Percentiles rank a stretch among this genome's conserved stretches.
Conservation (phyloP, 2,329 filamentous ascomycete genomes). For the Dryadomyces sulphureus region DNA sequence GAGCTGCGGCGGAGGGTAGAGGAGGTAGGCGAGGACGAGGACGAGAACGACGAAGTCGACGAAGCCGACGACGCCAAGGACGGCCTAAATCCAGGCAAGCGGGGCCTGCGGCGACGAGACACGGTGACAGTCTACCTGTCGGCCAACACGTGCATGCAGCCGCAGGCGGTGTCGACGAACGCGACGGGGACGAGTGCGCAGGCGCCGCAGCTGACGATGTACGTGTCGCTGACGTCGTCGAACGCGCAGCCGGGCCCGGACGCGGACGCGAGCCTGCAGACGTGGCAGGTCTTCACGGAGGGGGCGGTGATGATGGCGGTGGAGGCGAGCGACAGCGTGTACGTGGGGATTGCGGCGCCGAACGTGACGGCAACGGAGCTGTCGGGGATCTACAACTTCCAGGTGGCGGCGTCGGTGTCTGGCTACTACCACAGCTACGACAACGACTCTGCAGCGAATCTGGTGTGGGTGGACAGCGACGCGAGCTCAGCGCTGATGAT, state of each 20-base stretch:
- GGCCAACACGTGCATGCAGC: conserved; percentile 74
- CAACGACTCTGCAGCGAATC: conserved; percentile 32
- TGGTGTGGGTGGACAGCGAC: conserved; percentile 79
- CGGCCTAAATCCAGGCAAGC: neutral
- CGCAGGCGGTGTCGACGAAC: conserved; percentile 29
- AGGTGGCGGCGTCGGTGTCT: conserved; percentile 73
- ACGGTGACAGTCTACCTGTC: conserved; percentile 47
- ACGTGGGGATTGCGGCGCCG: conserved; percentile 61
- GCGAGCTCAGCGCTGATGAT: conserved; percentile 62
- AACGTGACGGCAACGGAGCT: conserved; percentile 42
- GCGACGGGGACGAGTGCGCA: conserved; percentile 20
- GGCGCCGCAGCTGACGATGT: conserved; percentile 64
- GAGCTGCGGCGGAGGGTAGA: conserved; percentile 14
- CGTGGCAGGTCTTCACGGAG: conserved; percentile 38
- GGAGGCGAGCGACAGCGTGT: conserved; percentile 52
- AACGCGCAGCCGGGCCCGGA: conserved; percentile 54
- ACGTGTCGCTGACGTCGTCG: conserved; percentile 50
- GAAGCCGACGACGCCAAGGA: conserved; percentile 3
- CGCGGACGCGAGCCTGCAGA: conserved; percentile 27
- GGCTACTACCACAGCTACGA: conserved; percentile 57
- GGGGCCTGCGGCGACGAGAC: neutral
- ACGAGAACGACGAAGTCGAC: conserved; percentile 10
- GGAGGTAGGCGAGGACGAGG: conserved; percentile 3
- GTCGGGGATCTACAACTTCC: conserved; percentile 58
- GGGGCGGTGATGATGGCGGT: conserved; percentile 56